These are phyloP conservation scores for Amanita molliuscula DNA, from an alignment of 768 basidiomycete genomes.

Conservation along the genomic window DNA sequence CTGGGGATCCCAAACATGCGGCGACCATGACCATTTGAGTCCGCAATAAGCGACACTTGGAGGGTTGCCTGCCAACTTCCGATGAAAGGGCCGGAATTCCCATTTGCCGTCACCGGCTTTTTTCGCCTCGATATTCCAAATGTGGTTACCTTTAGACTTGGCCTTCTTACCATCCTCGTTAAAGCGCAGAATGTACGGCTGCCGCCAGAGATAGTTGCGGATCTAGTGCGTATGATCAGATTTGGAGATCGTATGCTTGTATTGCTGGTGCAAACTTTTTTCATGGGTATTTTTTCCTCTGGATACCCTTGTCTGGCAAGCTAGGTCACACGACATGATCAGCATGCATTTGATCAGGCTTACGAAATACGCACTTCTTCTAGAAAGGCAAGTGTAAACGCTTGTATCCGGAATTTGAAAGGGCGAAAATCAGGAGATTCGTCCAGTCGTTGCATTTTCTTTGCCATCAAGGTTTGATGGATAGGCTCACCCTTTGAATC, in stretches of 20 bases:
- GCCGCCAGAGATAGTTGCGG: conserved; percentile 93
- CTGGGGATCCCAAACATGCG: conserved; percentile 96
- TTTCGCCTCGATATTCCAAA: conserved; percentile 98
- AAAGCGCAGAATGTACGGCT: conserved; percentile 89
- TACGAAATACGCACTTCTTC: conserved; percentile 56
- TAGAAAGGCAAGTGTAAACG: conserved; percentile 92
- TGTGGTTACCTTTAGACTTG: conserved; percentile 98
- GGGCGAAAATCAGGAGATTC: conserved; percentile 96
- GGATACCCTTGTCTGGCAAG: conserved; percentile 79
- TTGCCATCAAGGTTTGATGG: conserved; percentile 97
- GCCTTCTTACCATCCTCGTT: conserved; percentile 99
- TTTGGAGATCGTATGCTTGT: conserved; percentile 8
- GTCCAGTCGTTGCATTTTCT: conserved; percentile 96
- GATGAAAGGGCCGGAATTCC: conserved; percentile 83
- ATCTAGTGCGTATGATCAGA: conserved; percentile 34
- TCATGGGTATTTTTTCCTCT: conserved; percentile 93
- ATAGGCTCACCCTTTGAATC: conserved; percentile 95
- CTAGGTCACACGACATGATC: conserved; percentile 23
- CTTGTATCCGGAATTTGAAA: conserved; percentile 98
- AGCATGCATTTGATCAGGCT: not conserved
- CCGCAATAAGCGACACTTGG: conserved; percentile 76
- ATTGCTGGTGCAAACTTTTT: conserved; percentile 53
- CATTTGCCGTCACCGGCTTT: conserved; percentile 67
- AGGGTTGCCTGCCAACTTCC: conserved; percentile 78
- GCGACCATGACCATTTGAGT: conserved; percentile 80